A percentile compares a stretch with the other conserved stretches of the same genome.
phyloP scores from a whole-genome alignment of 2,329 filamentous ascomycete species.

The Arachnomyces sp. region DNA sequence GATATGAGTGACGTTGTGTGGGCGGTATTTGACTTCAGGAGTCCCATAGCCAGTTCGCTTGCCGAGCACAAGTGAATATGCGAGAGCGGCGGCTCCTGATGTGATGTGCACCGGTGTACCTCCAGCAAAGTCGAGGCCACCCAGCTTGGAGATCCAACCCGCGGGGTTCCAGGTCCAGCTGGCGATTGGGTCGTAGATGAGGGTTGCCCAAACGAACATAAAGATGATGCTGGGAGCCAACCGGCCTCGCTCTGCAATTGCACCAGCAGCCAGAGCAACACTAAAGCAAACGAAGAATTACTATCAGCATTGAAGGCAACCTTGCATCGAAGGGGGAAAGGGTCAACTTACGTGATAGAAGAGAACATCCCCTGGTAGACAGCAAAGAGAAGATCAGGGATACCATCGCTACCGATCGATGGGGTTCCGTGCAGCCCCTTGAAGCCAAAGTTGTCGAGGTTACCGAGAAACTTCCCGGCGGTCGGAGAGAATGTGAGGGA shows the following conservation, averaged over 20 bases:
- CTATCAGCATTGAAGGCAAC: slow-evolving; percentile 21
- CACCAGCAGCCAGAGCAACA: slow-evolving; percentile 75
- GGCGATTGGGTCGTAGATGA: slow-evolving; percentile 87
- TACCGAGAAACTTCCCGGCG: slow-evolving; percentile 56
- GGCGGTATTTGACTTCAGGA: slow-evolving; percentile 81
- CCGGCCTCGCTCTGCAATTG: slow-evolving; percentile 76
- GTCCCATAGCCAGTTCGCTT: slow-evolving; percentile 79
- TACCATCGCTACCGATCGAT: slow-evolving; percentile 62
- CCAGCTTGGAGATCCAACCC: slow-evolving; percentile 73
- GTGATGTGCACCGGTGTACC: slow-evolving; percentile 86
- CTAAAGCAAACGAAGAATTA: slow-evolving; percentile 42
- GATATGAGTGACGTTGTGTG: slow-evolving; percentile 88
- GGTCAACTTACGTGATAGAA: slow-evolving; percentile 69
- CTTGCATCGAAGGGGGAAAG: neutral
- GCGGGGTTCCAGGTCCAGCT: slow-evolving; percentile 90
- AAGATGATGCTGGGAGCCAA: slow-evolving; percentile 85
- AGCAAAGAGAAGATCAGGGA: slow-evolving; percentile 79
- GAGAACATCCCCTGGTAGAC: slow-evolving; percentile 59
- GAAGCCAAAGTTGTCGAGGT: slow-evolving; percentile 69
- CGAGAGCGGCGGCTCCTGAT: slow-evolving; percentile 73
- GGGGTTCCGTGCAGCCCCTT: slow-evolving; percentile 66
- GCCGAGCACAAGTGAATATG: slow-evolving; percentile 86
- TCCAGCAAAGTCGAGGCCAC: slow-evolving; percentile 80
- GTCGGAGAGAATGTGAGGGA: slow-evolving; percentile 55
- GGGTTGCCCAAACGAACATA: slow-evolving; percentile 85